Percentiles rank a stretch among this genome's conserved stretches.
Evolutionary conservation across 768 basidiomycete species (phyloP).

Genomic region (Cystobasidium onofrii): DNA sequence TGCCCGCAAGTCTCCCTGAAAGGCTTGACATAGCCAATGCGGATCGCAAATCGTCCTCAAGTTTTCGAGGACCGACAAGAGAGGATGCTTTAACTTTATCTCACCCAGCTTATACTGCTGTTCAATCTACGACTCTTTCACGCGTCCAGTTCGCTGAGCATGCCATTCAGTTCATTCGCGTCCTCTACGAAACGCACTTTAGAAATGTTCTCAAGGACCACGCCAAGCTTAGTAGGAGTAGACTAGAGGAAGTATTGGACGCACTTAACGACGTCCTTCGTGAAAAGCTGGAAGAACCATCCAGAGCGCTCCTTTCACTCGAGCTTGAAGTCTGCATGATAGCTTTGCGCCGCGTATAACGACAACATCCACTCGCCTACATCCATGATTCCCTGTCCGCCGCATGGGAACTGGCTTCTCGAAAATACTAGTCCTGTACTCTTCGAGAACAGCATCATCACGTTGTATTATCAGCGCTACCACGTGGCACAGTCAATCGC

Average conservation of each 20-base stretch:
- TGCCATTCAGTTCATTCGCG: constrained; percentile 26
- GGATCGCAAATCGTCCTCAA: not conserved
- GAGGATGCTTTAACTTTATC: constrained; percentile 6
- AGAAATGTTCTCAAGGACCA: constrained; percentile 10
- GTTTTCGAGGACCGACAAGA: not conserved
- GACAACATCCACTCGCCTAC: not conserved
- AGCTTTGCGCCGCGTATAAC: constrained; percentile 13
- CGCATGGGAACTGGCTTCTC: not conserved
- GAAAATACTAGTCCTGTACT: too few relatives aligned
- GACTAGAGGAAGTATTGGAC: constrained; percentile 20
- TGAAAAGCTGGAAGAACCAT: constrained; percentile 20
- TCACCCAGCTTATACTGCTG: constrained; percentile 32
- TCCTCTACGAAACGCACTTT: constrained; percentile 32
- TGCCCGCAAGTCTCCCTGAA: not conserved
- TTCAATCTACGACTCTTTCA: constrained; percentile 22
- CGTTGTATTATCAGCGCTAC: too few relatives aligned
- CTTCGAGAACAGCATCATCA: too few relatives aligned
- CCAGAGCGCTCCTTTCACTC: constrained; percentile 2
- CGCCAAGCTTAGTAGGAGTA: constrained; percentile 22
- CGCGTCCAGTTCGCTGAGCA: constrained; percentile 32
- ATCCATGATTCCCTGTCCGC: not conserved
- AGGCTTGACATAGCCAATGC: not conserved
- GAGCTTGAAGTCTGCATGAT: constrained; percentile 30
- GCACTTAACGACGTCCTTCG: constrained; percentile 25
- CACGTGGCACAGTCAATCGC: too few relatives aligned